Evolutionary conservation across 768 basidiomycete genomes (phyloP), one percentile per base, ranked within the genome.

Genomic region (Phanerochaete carnosa): DNA sequence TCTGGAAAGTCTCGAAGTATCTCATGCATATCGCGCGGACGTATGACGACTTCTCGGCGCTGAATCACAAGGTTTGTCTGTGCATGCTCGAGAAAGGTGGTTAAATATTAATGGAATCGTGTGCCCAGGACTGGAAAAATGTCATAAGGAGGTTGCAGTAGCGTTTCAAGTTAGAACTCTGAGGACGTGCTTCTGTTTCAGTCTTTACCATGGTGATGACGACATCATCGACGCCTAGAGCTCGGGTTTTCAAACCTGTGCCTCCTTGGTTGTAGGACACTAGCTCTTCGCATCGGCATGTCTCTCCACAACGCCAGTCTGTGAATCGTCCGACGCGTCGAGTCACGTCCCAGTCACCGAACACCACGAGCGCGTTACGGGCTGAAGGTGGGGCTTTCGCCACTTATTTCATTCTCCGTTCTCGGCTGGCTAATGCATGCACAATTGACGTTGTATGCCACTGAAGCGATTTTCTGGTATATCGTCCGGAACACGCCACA

Each of bases 1-100:
- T 95, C 12, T 75, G 79, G 33, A 87, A 83, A 64, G 74, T 92
- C n/a, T 72, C 80, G 22, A 75, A 75, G 52, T 93, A 93, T 62
- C 76, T 94, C 71, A 63, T 87, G 12, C 82, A 87, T 59, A 83
- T 93, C 45, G 85, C 85, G 3, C 73, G 68, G 29, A 70, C 80
- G 9, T 73, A 77, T 2, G 61, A 59, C 1, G 89, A 93, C 70
- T 88, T 93, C 66, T 79, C 82, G 51, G 79, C 76, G 1, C 70
- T 91, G 15, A 77, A 82, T 51, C 92, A 94, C 65, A 84, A 85
- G 75, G 91, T 90, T 62, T 61, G 78, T 19, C 22, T 32, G 12
- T 16, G 29, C 26, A 13, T 52, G 32, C 23, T 12, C n/a, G 8
- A 22, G 16, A 33, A n/a, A n/a, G n/a, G n/a, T n/a, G 29, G 28